Evolutionary conservation across 352 stramenopile genomes (phyloP).

Genomic region (Globisporangium rhizosaccharum): DNA sequence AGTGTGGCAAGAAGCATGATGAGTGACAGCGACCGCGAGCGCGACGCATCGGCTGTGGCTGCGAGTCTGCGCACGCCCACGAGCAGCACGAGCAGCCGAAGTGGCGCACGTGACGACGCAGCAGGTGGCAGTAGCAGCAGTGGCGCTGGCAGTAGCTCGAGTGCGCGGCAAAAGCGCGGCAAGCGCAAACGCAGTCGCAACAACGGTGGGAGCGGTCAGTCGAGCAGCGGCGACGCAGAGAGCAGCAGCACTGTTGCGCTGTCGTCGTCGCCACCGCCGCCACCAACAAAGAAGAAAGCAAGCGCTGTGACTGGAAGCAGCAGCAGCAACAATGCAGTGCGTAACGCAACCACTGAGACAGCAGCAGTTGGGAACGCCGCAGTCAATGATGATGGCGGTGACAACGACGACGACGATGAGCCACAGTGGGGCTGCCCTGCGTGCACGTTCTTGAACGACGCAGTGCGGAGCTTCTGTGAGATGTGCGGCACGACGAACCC

Average conservation of each 20-base stretch:
- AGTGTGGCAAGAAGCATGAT: too few species aligned
- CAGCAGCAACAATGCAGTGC: neutral
- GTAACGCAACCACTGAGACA: conserved; percentile 7
- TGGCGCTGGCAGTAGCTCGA: conserved; percentile 7
- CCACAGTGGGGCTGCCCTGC: conserved; percentile 53
- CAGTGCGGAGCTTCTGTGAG: conserved; percentile 53
- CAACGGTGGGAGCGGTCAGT: neutral
- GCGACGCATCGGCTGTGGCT: too few species aligned
- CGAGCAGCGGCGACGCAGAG: conserved; percentile 2
- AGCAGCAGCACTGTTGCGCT: neutral
- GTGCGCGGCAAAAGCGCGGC: conserved; percentile 14
- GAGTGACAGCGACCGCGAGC: too few species aligned
- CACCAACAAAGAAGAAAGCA: conserved; percentile 6
- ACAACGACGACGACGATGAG: conserved; percentile 9
- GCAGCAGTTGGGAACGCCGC: conserved; percentile 1
- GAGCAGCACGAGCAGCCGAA: neutral
- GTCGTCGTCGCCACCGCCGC: neutral
- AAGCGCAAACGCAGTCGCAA: conserved; percentile 33
- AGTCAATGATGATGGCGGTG: conserved; percentile 2
- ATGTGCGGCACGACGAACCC: conserved; percentile 73
- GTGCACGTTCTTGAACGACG: conserved; percentile 72
- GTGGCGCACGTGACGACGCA: neutral
- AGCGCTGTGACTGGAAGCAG: neutral
- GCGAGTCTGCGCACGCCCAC: neutral
- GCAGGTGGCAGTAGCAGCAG: neutral